phyloP scores from a whole-genome alignment of 768 basidiomycete genomes.

The Kwoniella europaea region DNA sequence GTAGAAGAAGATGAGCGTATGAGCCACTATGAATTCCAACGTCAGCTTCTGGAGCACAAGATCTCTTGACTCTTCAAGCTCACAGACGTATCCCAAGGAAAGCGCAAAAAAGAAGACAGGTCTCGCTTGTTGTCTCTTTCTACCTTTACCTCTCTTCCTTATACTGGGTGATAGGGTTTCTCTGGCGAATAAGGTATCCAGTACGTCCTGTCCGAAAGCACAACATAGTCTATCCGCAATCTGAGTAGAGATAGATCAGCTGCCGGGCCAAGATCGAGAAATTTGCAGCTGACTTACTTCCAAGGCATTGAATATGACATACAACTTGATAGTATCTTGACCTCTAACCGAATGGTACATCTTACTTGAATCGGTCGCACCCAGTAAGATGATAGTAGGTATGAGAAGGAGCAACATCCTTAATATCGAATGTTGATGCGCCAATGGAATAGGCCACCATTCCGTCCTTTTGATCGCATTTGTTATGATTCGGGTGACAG shows the following conservation, averaged over 20 bases:
- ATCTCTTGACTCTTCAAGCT: constrained; percentile 40
- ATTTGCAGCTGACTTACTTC: constrained; percentile 68
- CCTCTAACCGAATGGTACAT: constrained; percentile 97
- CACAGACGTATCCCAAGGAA: constrained; percentile 81
- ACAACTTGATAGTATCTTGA: constrained; percentile 97
- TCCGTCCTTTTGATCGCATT: constrained; percentile 65
- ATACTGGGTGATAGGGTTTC: constrained; percentile 73
- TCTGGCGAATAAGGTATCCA: constrained; percentile 93
- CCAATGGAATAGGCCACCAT: constrained; percentile 51
- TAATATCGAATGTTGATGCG: constrained; percentile 85
- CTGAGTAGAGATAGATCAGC: constrained; percentile 60
- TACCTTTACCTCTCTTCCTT: constrained; percentile 62
- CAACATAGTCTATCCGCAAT: constrained; percentile 93
- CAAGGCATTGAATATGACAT: constrained; percentile 97
- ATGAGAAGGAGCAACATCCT: constrained; percentile 74
- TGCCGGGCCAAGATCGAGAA: background rate
- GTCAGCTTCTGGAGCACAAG: constrained; percentile 1
- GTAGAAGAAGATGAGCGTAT: constrained; percentile 93
- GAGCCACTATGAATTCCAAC: constrained; percentile 67
- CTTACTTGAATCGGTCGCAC: constrained; percentile 91
- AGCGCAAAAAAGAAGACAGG: constrained; percentile 84
- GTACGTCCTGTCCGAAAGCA: constrained; percentile 95
- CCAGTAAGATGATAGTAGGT: constrained; percentile 74
- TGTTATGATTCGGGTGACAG: constrained; percentile 30
- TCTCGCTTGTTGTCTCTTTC: constrained; percentile 64